Percentiles rank a stretch among this genome's conserved stretches.
phyloP scores from a whole-genome alignment of 1,284 basidiomycete genomes.

The Ceraceosorus guamensis region DNA sequence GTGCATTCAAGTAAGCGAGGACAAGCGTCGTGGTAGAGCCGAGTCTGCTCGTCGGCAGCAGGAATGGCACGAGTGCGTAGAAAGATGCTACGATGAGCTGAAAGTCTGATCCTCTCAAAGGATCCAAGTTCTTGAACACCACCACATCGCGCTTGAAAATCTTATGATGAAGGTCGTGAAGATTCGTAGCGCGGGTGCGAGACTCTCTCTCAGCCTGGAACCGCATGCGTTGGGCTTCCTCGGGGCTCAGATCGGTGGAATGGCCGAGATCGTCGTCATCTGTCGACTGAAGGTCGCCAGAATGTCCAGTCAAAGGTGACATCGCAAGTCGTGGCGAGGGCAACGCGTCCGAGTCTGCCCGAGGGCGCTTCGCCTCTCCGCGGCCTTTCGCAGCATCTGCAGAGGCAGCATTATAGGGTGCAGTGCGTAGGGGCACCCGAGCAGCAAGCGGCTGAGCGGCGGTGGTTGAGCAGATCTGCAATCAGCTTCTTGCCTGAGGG shows the following conservation, averaged over 20 bases:
- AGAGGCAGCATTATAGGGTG: constrained; percentile 36
- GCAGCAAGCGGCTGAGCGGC: constrained; percentile 19
- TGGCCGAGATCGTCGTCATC: constrained; percentile 19
- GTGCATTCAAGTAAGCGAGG: constrained; percentile 72
- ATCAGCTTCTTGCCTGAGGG: background rate
- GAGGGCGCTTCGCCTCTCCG: background rate
- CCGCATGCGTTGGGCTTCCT: constrained; percentile 18
- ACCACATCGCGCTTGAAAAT: constrained; percentile 86
- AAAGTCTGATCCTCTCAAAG: constrained; percentile 67
- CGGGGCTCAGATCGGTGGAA: constrained; percentile 14
- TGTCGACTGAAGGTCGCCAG: too few species aligned
- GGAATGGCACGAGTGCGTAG: constrained; percentile 55
- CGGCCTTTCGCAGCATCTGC: constrained; percentile 7
- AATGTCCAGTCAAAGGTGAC: background rate
- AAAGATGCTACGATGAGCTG: constrained; percentile 59
- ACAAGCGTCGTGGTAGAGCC: constrained; percentile 50
- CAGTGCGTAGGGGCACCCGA: constrained; percentile 16
- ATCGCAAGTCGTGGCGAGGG: background rate
- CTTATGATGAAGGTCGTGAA: constrained; percentile 80
- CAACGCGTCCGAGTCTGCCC: background rate
- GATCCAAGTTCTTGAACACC: constrained; percentile 71
- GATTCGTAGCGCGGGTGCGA: constrained; percentile 36
- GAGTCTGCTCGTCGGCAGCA: constrained; percentile 21
- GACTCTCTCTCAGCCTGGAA: constrained; percentile 3
- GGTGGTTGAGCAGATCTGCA: too few species aligned